Evolutionary conservation across 495 filamentous ascomycete species (phyloP).

Genomic region (Evernia prunastri): DNA sequence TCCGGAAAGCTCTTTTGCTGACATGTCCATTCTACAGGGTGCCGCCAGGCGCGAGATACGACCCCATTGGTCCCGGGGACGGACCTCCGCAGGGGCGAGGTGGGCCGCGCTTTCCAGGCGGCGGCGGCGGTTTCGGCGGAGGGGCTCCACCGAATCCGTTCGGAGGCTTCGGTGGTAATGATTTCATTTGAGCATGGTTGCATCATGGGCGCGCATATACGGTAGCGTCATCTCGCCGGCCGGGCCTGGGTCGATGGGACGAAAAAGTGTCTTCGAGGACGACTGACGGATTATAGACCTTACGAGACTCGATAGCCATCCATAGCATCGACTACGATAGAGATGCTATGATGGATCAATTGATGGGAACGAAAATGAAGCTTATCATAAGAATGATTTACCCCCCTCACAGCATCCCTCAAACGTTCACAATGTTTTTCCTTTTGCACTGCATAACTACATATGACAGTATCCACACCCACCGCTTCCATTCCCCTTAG

Average conservation of each 20-base stretch:
- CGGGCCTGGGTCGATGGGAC: neutral
- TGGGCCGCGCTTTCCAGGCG: constrained; percentile 41
- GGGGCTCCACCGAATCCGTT: constrained; percentile 50
- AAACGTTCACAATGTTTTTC: neutral
- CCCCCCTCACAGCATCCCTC: neutral
- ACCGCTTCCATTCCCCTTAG: neutral
- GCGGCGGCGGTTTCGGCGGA: constrained; percentile 35
- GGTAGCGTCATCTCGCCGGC: neutral
- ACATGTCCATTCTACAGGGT: constrained; percentile 35
- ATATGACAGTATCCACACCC: no score
- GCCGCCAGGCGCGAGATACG: constrained; percentile 60
- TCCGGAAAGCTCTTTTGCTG: neutral
- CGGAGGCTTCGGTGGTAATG: constrained; percentile 57
- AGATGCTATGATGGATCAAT: neutral
- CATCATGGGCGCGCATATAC: neutral
- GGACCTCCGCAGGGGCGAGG: constrained; percentile 46
- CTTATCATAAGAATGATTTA: neutral
- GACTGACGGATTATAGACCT: neutral
- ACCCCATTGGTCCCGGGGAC: constrained; percentile 75
- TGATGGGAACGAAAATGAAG: neutral
- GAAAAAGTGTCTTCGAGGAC: neutral
- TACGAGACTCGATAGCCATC: neutral
- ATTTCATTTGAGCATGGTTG: constrained; percentile 53
- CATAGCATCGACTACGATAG: neutral
- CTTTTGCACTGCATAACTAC: no score